These are phyloP conservation scores for Yamadazyma mexicana DNA, from an alignment of 1,139 yeast genomes.

Conservation along the genomic window DNA sequence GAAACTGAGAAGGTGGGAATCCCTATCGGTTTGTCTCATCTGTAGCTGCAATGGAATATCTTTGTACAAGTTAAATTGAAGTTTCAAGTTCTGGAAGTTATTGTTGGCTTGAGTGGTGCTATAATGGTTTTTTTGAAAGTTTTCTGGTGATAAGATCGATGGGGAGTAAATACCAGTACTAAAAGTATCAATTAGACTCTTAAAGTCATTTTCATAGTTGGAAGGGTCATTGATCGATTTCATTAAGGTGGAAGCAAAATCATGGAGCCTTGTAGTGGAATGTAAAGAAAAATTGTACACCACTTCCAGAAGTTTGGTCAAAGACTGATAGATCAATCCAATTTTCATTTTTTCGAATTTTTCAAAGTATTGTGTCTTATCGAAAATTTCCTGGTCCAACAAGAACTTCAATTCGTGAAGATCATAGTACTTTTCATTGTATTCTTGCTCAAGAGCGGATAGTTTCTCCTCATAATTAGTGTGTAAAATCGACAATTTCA, in stretches of 20 bases:
- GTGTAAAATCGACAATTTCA: constrained; percentile 32
- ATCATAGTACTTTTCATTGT: constrained; percentile 32
- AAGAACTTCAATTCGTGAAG: constrained; percentile 32
- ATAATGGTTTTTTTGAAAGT: constrained; percentile 22
- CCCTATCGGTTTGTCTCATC: constrained; percentile 17
- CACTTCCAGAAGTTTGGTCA: constrained; percentile 38
- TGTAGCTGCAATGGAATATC: constrained; percentile 43
- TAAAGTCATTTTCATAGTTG: constrained; percentile 30
- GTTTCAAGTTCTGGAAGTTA: constrained; percentile 39
- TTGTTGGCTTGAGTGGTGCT: constrained; percentile 31
- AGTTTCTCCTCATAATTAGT: constrained; percentile 33
- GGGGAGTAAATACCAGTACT: constrained; percentile 46
- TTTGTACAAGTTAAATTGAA: constrained; percentile 40
- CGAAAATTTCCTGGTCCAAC: constrained; percentile 30
- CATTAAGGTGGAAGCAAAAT: constrained; percentile 27
- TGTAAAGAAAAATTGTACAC: constrained; percentile 28
- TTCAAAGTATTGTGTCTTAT: constrained; percentile 28
- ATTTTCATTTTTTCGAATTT: constrained; percentile 38
- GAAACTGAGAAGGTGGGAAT: constrained; percentile 23
- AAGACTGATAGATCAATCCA: constrained; percentile 33
- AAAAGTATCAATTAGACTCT: constrained; percentile 23
- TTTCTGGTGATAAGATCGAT: constrained; percentile 29
- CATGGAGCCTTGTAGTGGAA: constrained; percentile 29
- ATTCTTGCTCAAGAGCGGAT: constrained; percentile 28
- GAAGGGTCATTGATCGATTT: constrained; percentile 26